Conservation (phyloP, 2,329 filamentous ascomycete species). For the Mycocentrospora acerina region DNA sequence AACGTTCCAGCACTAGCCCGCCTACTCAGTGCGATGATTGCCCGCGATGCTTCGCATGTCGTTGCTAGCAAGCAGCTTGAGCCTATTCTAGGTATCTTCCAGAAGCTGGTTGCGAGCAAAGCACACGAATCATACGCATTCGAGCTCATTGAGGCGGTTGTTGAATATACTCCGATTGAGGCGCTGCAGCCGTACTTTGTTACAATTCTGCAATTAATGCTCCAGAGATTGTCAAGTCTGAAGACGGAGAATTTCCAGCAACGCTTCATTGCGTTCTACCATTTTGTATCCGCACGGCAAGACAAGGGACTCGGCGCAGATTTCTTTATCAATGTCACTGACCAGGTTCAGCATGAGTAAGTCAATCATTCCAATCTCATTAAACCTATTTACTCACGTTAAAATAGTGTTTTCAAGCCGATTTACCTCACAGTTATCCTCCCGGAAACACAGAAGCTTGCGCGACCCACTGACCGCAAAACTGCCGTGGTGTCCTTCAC, state of each 20-base stretch:
- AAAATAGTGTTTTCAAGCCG: conserved; percentile 69
- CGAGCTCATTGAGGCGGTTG: conserved; percentile 81
- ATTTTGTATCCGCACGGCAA: conserved; percentile 78
- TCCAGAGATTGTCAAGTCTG: conserved; percentile 69
- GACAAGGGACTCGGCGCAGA: conserved; percentile 86
- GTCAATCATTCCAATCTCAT: conserved; percentile 14
- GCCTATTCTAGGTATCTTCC: conserved; percentile 91
- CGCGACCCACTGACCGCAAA: conserved; percentile 87
- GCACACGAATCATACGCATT: conserved; percentile 84
- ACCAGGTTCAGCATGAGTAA: conserved; percentile 72
- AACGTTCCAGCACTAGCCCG: conserved; percentile 91
- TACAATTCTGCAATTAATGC: conserved; percentile 77
- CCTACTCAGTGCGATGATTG: conserved; percentile 79
- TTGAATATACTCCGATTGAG: conserved; percentile 71
- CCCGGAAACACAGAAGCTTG: conserved; percentile 83
- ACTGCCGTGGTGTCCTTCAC: conserved; percentile 89
- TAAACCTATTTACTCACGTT: conserved; percentile 16
- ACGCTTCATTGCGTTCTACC: conserved; percentile 91
- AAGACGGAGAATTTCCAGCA: conserved; percentile 83
- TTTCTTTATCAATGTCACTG: conserved; percentile 84
- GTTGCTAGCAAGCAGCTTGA: conserved; percentile 79
- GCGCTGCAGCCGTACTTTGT: conserved; percentile 76
- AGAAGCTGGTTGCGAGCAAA: conserved; percentile 80
- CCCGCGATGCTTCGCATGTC: conserved; percentile 72
- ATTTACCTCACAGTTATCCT: conserved; percentile 88